Evolutionary conservation across 2,329 filamentous ascomycete genomes (phyloP).

Genomic region (Dactylellina haptotyla): DNA sequence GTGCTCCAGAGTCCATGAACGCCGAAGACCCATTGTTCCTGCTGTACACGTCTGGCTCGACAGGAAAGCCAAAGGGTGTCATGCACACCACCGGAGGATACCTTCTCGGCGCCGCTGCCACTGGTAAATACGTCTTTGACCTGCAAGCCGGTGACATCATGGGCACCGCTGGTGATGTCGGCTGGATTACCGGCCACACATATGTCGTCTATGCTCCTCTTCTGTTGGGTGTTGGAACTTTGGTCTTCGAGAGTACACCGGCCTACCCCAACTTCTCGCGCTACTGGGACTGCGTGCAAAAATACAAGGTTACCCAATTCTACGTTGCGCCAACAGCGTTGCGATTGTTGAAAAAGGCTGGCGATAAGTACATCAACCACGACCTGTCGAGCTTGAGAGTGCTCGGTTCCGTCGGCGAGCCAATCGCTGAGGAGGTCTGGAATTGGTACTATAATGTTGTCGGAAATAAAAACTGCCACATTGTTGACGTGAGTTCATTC

Average conservation of each 20-base stretch:
- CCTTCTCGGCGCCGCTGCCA: slow-evolving; percentile 89
- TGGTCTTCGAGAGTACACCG: slow-evolving; percentile 97
- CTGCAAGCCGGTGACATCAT: slow-evolving; percentile 92
- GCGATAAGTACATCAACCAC: slow-evolving; percentile 88
- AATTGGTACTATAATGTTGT: slow-evolving; percentile 99
- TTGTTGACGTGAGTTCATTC: slow-evolving; percentile 81
- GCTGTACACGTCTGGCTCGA: slow-evolving; percentile 97
- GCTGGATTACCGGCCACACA: slow-evolving; percentile 98
- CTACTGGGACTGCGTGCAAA: slow-evolving; percentile 98
- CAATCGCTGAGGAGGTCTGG: slow-evolving; percentile 97
- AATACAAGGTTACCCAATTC: slow-evolving; percentile 95
- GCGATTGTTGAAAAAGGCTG: slow-evolving; percentile 91
- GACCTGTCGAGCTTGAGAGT: slow-evolving; percentile 90
- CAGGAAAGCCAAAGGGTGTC: slow-evolving; percentile 97
- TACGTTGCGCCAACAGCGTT: slow-evolving; percentile 97
- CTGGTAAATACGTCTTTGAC: slow-evolving; percentile 98
- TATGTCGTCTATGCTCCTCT: slow-evolving; percentile 98
- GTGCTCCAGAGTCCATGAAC: slow-evolving; percentile 86
- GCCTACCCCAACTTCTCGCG: slow-evolving; percentile 97
- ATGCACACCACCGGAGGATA: slow-evolving; percentile 98
- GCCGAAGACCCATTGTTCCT: slow-evolving; percentile 97
- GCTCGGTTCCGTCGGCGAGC: slow-evolving; percentile 93
- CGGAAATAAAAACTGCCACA: slow-evolving; percentile 89
- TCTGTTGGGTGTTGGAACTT: slow-evolving; percentile 88
- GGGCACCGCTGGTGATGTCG: slow-evolving; percentile 98